These are phyloP conservation scores for Lolium multiflorum DNA, from an alignment of 176 grass and related monocot genomes.

Conservation along the genomic window DNA sequence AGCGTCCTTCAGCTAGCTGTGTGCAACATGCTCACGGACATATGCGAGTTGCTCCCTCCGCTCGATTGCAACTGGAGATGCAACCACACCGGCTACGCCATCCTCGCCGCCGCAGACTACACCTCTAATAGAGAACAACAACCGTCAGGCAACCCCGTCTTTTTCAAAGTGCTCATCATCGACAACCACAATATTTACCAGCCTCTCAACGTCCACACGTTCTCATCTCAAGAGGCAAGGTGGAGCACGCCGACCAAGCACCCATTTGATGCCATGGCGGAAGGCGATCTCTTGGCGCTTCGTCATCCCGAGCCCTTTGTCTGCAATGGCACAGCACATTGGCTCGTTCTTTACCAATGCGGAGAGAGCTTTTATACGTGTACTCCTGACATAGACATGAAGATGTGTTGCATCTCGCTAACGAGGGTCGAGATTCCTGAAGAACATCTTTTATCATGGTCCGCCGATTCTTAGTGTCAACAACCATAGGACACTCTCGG, in stretches of 20 bases:
- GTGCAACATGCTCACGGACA: neutral
- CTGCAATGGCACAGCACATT: neutral
- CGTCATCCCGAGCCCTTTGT: neutral
- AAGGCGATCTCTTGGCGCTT: neutral
- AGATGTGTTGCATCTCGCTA: neutral
- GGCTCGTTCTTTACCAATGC: neutral
- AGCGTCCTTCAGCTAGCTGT: neutral
- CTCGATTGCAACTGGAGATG: neutral
- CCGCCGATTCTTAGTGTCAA: neutral
- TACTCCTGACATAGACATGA: neutral
- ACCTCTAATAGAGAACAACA: no score
- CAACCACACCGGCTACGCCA: neutral
- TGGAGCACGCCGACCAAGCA: no score
- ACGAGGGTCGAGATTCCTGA: neutral
- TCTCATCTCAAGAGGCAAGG: no score
- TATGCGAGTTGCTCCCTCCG: neutral
- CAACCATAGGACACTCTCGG: neutral
- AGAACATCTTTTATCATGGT: neutral
- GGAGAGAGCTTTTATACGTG: neutral
- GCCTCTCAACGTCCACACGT: no score
- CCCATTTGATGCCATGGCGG: no score
- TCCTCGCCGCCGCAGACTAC: no score
- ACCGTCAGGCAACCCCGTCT: no score
- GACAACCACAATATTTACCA: no score
- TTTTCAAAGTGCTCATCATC: no score